Conservation (phyloP, 2,329 filamentous ascomycete species). For the Calonectria henricotiae region DNA sequence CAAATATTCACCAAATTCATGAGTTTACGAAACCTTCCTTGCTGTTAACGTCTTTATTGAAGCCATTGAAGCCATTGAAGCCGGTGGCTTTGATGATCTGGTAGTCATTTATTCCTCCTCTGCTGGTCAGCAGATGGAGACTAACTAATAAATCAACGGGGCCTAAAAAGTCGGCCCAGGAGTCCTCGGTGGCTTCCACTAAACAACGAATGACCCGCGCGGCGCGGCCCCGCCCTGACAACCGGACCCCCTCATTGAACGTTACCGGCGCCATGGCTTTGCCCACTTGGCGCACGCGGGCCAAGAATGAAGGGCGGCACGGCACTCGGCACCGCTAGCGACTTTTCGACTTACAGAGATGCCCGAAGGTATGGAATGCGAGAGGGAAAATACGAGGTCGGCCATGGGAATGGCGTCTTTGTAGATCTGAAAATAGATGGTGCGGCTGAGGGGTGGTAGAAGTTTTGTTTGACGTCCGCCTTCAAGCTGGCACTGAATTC, state of each 20-base stretch:
- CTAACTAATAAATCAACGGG: background rate
- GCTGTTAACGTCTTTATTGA: background rate
- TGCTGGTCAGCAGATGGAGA: background rate
- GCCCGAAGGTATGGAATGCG: background rate
- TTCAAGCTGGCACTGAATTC: constrained; percentile 4
- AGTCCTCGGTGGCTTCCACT: constrained; percentile 16
- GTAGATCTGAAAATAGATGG: constrained; percentile 29
- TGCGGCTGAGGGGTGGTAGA: constrained; percentile 10
- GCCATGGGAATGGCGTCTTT: background rate
- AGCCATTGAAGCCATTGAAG: too few species aligned
- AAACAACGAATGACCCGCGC: constrained; percentile 21
- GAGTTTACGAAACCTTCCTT: background rate
- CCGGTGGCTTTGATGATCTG: background rate
- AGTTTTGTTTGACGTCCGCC: background rate
- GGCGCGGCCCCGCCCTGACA: constrained; percentile 30
- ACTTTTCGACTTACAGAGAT: background rate
- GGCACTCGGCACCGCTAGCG: constrained; percentile 36
- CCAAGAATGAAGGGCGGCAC: constrained; percentile 7
- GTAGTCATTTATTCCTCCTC: background rate
- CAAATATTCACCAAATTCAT: background rate
- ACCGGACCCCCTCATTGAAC: background rate
- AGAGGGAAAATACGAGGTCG: constrained; percentile 24
- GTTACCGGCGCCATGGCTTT: constrained; percentile 17
- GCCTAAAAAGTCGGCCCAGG: constrained; percentile 10
- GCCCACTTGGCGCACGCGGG: constrained; percentile 12